Evolutionary conservation across 768 basidiomycete genomes (phyloP), one percentile per base, ranked within the genome.

Genomic region (Russula earlei): DNA sequence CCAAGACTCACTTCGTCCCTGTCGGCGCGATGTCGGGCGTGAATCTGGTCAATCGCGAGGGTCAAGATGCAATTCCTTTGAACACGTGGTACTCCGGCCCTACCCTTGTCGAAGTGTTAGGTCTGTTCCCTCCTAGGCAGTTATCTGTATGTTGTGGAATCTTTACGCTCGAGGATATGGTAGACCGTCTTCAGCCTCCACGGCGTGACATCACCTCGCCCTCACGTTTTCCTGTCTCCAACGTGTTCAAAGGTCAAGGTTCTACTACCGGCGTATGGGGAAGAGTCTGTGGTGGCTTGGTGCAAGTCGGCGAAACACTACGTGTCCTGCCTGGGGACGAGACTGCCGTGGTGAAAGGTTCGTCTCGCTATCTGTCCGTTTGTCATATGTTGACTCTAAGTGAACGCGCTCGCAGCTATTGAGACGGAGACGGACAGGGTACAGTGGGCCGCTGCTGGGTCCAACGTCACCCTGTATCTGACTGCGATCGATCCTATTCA

Each of bases 251-350:
- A 69, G 87, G 89, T 4, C 85, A 86, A 65, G 81, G 84, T 15
- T 82, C 88, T 2, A 81, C 87, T 2, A 81, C 80, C 5, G 87
- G 83, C 0, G 82, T 97, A 0, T 80, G 85, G 22, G 96, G 96
- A 17, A 74, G 93, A 48, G 72, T 98, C 42, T 89, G 84, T 64
- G 83, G 85, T 41, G 96, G 96, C 5, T 75, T 97, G 36, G 78
- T 97, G 4, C 94, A 97, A 69, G 87, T 93, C 2, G 95, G 96
- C 2, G 94, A 98, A 72, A 77, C 80, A 38, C 63, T 98, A 36
- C 77, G 91, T 40, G 82, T 94, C 48, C 72, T 96, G 4, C 96
- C 96, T 0, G 95, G 95, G 10, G 94, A 98, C 66, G 94, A 96
- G 68, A 85, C 78, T 6, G 88, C 83, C 0, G 68, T 87, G 17